These are phyloP conservation scores for Scenedesmus sp. DNA, from an alignment of 163 green algal species.

Conservation along the genomic window DNA sequence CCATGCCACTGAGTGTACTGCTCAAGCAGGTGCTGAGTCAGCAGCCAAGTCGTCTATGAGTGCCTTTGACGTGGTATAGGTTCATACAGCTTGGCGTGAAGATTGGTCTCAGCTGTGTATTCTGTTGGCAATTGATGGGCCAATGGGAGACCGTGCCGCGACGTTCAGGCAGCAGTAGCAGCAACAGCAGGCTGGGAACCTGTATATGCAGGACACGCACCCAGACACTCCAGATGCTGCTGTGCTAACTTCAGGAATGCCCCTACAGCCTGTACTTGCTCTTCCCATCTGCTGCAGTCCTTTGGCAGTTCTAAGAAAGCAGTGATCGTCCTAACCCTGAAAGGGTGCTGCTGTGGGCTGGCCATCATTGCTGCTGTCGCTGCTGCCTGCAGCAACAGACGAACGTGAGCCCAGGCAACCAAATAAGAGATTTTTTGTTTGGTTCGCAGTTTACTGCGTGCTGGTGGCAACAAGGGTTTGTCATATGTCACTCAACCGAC, in stretches of 20 bases:
- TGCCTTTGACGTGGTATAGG: too few species aligned
- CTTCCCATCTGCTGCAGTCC: neutral
- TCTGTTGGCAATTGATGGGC: too few species aligned
- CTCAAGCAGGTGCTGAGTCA: neutral
- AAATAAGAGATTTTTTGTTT: too few species aligned
- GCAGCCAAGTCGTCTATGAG: too few species aligned
- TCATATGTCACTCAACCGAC: neutral
- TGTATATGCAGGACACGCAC: neutral
- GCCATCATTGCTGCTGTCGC: neutral
- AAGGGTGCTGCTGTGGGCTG: constrained; percentile 6
- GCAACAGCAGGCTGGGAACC: too few species aligned
- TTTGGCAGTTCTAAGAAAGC: constrained; percentile 43
- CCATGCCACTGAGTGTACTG: too few species aligned
- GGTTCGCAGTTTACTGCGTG: too few species aligned
- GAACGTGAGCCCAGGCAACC: too few species aligned
- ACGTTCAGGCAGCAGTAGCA: neutral
- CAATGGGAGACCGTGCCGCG: neutral
- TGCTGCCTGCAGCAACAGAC: constrained; percentile 18
- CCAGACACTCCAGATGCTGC: constrained; percentile 9
- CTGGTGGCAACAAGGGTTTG: neutral
- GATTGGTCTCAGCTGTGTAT: too few species aligned
- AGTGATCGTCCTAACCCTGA: constrained; percentile 52
- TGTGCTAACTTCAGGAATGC: constrained; percentile 46
- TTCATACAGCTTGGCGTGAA: too few species aligned
- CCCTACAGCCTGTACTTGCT: constrained; percentile 21